These are phyloP conservation scores for Colletotrichum noveboracense DNA, from an alignment of 2,329 filamentous ascomycete species.

Conservation along the genomic window DNA sequence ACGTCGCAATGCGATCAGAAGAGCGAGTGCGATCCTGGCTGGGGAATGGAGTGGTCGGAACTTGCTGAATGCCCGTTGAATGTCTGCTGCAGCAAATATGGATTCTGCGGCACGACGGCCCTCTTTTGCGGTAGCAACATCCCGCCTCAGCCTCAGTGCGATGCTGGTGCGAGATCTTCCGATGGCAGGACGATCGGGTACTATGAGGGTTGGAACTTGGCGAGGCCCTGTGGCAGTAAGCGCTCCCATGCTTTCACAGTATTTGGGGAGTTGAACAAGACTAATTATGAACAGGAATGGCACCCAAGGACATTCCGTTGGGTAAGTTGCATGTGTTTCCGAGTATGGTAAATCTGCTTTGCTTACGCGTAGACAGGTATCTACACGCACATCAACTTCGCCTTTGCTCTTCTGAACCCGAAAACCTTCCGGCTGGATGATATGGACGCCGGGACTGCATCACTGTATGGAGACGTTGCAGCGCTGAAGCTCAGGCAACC, in stretches of 20 bases:
- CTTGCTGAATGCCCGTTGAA: constrained; percentile 37
- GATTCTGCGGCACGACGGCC: constrained; percentile 20
- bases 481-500: neutral
- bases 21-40: constrained; percentile 34
- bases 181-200: constrained; percentile 29
- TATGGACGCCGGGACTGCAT: neutral
- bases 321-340: neutral
- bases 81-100: constrained; percentile 29
- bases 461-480: neutral
- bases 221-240: neutral
- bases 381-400: neutral
- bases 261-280: neutral
- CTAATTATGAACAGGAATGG: neutral
- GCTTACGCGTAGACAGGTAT: neutral
- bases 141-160: neutral
- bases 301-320: neutral
- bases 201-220: constrained; percentile 30
- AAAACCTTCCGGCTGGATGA: neutral
- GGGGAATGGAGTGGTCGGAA: constrained; percentile 29
- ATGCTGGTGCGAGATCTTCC: neutral
- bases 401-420: neutral
- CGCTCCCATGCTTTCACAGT: neutral
- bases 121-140: constrained; percentile 16
- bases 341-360: neutral
- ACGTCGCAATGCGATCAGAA: constrained; percentile 30